A percentile compares a stretch with the other conserved stretches of the same genome.
phyloP scores from a whole-genome alignment of 1,139 yeast species.

The Protomyces arabidopsidicola region DNA sequence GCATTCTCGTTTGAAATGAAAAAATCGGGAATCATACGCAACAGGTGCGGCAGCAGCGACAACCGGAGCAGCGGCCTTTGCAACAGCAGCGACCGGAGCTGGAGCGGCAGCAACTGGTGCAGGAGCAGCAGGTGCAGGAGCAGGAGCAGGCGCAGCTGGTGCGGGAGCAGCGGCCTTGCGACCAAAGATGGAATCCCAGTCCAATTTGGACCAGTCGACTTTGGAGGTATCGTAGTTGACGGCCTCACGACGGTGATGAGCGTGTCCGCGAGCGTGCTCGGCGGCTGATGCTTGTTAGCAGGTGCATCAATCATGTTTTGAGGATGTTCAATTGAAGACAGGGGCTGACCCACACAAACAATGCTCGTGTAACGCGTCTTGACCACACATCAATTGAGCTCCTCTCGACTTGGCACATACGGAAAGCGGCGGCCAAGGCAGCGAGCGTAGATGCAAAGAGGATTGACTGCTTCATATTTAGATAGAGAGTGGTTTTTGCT shows the following conservation, averaged over 20 bases:
- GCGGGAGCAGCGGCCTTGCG: slow-evolving; percentile 11
- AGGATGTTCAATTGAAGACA: neutral
- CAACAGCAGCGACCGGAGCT: neutral
- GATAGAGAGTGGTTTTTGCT: neutral
- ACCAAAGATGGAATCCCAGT: slow-evolving; percentile 23
- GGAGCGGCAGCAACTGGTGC: neutral
- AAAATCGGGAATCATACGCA: too few relatives aligned
- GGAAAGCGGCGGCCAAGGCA: neutral
- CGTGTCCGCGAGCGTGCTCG: slow-evolving; percentile 19
- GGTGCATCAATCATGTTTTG: neutral
- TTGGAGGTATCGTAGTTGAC: slow-evolving; percentile 9
- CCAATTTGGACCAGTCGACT: slow-evolving; percentile 16
- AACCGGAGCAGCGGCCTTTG: neutral
- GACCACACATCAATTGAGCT: neutral
- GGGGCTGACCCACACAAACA: neutral
- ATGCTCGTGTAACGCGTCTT: neutral
- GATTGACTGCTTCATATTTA: neutral
- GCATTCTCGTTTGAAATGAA: too few relatives aligned
- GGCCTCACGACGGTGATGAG: slow-evolving; percentile 13
- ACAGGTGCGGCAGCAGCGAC: neutral
- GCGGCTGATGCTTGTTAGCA: slow-evolving; percentile 8
- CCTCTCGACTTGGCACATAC: neutral
- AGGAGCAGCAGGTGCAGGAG: slow-evolving; percentile 3
- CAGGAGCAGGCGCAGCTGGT: neutral
- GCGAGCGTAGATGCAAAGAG: neutral